These are phyloP conservation scores for Coriaria nepalensis DNA, from an alignment of 306 rosid genomes.

Conservation along the genomic window DNA sequence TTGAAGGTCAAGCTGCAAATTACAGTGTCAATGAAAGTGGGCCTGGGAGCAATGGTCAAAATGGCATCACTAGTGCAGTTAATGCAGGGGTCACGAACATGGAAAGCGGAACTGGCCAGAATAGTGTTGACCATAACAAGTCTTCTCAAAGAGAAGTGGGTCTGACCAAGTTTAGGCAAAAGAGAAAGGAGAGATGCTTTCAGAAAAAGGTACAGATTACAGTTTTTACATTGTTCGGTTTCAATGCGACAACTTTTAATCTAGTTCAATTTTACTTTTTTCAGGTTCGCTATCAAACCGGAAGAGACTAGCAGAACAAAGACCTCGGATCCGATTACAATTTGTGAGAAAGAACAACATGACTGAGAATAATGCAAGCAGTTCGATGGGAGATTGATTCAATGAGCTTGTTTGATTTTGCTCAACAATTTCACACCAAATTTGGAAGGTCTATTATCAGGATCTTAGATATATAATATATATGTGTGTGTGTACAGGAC, in stretches of 20 bases:
- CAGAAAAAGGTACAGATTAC: slow-evolving; percentile 44
- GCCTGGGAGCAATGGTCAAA: slow-evolving; percentile 71
- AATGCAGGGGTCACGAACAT: slow-evolving; percentile 41
- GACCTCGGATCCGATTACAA: slow-evolving; percentile 60
- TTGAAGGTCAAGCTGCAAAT: slow-evolving; percentile 47
- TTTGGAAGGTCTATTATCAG: too few relatives aligned
- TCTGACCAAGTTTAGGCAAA: slow-evolving; percentile 60
- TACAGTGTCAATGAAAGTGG: slow-evolving; percentile 50
- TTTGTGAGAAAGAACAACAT: slow-evolving; percentile 39
- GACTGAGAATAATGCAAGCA: slow-evolving; percentile 28
- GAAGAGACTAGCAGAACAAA: slow-evolving; percentile 58
- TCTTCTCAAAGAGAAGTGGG: slow-evolving; percentile 64
- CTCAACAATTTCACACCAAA: too few relatives aligned
- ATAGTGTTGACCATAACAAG: slow-evolving; percentile 37
- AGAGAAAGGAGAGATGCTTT: slow-evolving; percentile 68
- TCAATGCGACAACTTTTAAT: too few relatives aligned
- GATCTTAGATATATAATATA: too few relatives aligned
- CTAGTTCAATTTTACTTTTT: slow-evolving; percentile 1
- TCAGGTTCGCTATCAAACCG: slow-evolving; percentile 71
- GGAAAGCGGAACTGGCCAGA: slow-evolving; percentile 39
- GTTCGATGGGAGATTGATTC: neutral
- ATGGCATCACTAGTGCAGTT: slow-evolving; percentile 43
- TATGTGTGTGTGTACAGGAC: too few relatives aligned
- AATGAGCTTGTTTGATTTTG: too few relatives aligned
- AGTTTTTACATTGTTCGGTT: neutral